Conservation (phyloP, 768 basidiomycete genomes). For the Psilocybe cyanescens region DNA sequence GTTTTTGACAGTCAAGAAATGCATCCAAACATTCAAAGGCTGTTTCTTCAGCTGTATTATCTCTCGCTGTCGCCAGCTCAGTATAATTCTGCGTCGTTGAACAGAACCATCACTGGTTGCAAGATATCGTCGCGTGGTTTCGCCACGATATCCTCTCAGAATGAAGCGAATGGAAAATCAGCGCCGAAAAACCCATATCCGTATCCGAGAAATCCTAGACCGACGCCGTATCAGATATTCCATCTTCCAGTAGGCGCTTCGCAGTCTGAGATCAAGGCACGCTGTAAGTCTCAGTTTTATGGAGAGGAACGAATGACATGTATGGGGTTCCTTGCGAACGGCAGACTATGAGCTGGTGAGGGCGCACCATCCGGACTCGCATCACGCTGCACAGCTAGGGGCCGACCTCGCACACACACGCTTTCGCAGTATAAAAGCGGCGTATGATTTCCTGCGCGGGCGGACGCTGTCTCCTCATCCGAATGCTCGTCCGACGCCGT, state of each 20-base stretch:
- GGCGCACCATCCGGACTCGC: slow-evolving; percentile 72
- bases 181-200: slow-evolving; percentile 33
- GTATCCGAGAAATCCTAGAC: slow-evolving; percentile 55
- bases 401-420: slow-evolving; percentile 54
- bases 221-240: slow-evolving; percentile 76
- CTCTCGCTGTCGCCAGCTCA: not conserved
- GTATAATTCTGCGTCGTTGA: not conserved
- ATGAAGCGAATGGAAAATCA: not conserved
- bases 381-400: slow-evolving; percentile 41
- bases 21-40: too few relatives aligned
- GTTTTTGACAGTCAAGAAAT: too few relatives aligned
- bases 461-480: slow-evolving; percentile 28
- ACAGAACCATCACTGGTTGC: not conserved
- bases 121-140: not conserved
- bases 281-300: slow-evolving; percentile 54
- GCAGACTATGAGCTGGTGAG: slow-evolving; percentile 78
- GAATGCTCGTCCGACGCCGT: slow-evolving; percentile 25
- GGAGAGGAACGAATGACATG: not conserved
- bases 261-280: slow-evolving; percentile 63
- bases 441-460: slow-evolving; percentile 63
- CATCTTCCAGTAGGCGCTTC: slow-evolving; percentile 61
- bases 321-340: too few relatives aligned
- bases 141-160: slow-evolving; percentile 7
- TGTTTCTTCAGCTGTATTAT: too few relatives aligned
- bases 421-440: slow-evolving; percentile 66